These are phyloP conservation scores for Pisolithus microcarpus DNA, from an alignment of 768 basidiomycete genomes.

Conservation along the genomic window DNA sequence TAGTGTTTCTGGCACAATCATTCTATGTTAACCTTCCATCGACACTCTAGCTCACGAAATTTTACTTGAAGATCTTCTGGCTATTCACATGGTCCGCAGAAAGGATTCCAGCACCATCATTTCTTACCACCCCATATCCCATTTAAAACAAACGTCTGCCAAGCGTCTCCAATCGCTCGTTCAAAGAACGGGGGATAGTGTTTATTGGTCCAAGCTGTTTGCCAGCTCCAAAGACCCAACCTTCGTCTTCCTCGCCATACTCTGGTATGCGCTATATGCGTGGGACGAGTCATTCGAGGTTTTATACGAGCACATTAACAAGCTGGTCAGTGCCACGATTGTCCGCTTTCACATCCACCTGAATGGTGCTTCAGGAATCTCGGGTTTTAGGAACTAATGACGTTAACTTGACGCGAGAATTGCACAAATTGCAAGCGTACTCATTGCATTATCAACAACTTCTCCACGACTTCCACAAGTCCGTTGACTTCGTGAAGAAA, in stretches of 20 bases:
- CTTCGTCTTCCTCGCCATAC: constrained; percentile 30
- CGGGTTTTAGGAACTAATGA: constrained; percentile 35
- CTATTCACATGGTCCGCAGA: constrained; percentile 33
- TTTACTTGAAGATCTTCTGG: constrained; percentile 30
- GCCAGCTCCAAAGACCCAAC: constrained; percentile 25
- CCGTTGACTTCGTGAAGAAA: constrained; percentile 40
- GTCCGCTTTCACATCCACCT: not conserved
- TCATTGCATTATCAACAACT: constrained; percentile 48
- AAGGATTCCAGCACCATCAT: constrained; percentile 24
- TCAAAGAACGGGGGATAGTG: constrained; percentile 28
- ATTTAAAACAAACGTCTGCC: constrained; percentile 20
- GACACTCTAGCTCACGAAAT: constrained; percentile 11
- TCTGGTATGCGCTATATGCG: constrained; percentile 56
- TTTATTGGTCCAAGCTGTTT: constrained; percentile 32
- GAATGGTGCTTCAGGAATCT: constrained; percentile 33
- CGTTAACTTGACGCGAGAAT: constrained; percentile 43
- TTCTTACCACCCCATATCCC: constrained; percentile 29
- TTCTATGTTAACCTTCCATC: not conserved
- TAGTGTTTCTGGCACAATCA: not conserved
- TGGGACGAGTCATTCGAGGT: constrained; percentile 56
- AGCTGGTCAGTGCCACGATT: constrained; percentile 32
- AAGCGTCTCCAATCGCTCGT: constrained; percentile 23
- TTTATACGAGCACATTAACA: constrained; percentile 44
- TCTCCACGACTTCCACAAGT: constrained; percentile 47
- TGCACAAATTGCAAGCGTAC: constrained; percentile 50